Percentiles rank a stretch among this genome's conserved stretches.
These are phyloP conservation scores for Fusarium sororula DNA, from an alignment of 2,329 filamentous ascomycete genomes.

Conservation along the genomic window DNA sequence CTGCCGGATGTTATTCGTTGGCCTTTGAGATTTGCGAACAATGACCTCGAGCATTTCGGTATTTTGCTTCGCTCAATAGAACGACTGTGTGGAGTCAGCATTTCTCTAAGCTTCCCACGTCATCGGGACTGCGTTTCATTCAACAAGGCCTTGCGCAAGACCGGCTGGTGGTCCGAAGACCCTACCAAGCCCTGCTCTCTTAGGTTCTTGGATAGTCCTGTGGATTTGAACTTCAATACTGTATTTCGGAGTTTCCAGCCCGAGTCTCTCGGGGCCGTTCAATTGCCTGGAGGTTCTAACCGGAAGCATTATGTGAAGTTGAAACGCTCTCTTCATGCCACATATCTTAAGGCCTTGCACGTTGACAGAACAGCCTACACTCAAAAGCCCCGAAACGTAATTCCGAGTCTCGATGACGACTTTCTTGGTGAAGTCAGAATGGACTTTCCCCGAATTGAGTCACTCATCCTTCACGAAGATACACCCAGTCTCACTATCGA, in stretches of 20 bases:
- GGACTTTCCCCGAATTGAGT: neutral
- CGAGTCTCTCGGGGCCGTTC: neutral
- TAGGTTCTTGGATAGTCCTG: neutral
- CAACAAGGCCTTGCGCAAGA: neutral
- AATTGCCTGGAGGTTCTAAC: neutral
- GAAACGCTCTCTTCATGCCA: fast-evolving
- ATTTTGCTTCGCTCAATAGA: neutral
- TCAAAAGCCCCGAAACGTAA: fast-evolving
- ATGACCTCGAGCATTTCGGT: neutral
- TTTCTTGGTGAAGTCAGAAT: neutral
- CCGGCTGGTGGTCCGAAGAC: fast-evolving
- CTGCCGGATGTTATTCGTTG: neutral
- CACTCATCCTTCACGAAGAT: neutral
- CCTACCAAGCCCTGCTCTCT: neutral
- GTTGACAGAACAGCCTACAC: neutral
- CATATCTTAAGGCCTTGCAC: neutral
- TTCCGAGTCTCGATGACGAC: neutral
- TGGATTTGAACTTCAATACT: neutral
- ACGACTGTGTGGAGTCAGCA: neutral
- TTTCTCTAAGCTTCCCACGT: neutral
- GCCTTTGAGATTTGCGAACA: neutral
- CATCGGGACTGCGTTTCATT: neutral
- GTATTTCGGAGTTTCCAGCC: fast-evolving
- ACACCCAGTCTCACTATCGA: neutral
- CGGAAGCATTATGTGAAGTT: neutral